Evolutionary conservation across 176 grass and related monocot species (phyloP).

Genomic region (Phoenix dactylifera): DNA sequence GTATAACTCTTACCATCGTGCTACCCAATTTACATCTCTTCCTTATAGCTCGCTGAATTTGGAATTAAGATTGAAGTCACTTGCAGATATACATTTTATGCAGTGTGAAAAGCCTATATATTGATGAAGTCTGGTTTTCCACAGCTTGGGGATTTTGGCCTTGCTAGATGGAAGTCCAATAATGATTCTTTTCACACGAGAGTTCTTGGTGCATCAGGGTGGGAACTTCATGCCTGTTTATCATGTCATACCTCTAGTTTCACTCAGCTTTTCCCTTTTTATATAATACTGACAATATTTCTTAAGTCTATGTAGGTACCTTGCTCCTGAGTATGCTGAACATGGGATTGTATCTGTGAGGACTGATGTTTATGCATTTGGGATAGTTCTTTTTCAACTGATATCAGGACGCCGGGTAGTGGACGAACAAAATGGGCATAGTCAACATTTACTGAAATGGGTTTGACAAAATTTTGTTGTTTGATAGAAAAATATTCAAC

Average conservation of each 20-base stretch:
- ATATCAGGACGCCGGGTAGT: slow-evolving; percentile 57
- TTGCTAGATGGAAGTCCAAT: slow-evolving; percentile 61
- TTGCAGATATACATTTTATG: slow-evolving; percentile 13
- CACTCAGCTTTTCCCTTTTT: slow-evolving; percentile 1
- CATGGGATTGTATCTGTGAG: slow-evolving; percentile 57
- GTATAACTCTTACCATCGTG: too few species aligned
- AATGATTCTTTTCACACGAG: slow-evolving; percentile 36
- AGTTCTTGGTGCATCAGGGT: slow-evolving; percentile 60
- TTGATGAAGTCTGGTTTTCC: slow-evolving; percentile 5
- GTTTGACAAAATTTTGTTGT: slow-evolving; percentile 15
- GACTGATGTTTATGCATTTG: slow-evolving; percentile 69
- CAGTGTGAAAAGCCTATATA: not conserved
- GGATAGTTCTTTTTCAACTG: slow-evolving; percentile 71
- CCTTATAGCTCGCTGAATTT: too few species aligned
- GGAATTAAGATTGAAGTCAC: not conserved
- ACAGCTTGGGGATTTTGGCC: slow-evolving; percentile 67
- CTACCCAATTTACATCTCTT: too few species aligned
- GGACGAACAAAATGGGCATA: slow-evolving; percentile 32
- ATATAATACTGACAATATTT: not conserved
- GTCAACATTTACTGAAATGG: slow-evolving; percentile 53
- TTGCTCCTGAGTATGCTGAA: slow-evolving; percentile 64
- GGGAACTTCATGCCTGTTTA: slow-evolving; percentile 9
- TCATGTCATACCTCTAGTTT: slow-evolving; percentile 1
- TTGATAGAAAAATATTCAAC: too few species aligned
- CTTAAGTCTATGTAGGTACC: slow-evolving; percentile 22